These are phyloP conservation scores for Spathaspora sp. DNA, from an alignment of 805 yeast species.

Conservation along the genomic window DNA sequence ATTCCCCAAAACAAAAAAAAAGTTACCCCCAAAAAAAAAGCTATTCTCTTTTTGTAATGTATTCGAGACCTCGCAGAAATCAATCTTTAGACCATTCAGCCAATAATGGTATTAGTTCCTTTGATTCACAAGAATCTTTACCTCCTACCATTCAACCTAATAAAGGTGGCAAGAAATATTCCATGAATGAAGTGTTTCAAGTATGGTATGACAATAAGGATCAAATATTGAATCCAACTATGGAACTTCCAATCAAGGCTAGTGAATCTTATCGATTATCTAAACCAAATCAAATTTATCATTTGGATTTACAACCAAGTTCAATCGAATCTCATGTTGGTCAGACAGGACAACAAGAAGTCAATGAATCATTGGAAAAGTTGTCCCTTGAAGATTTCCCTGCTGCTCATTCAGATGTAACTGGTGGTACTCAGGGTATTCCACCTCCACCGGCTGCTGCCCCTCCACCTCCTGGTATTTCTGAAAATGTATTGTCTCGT, in stretches of 20 bases:
- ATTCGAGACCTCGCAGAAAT: slow-evolving; percentile 6
- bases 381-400: slow-evolving; percentile 6
- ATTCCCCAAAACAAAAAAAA: not conserved
- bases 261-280: slow-evolving; percentile 27
- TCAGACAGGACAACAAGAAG: not conserved
- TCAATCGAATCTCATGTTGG: not conserved
- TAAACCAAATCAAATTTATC: slow-evolving; percentile 32
- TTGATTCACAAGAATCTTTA: slow-evolving; percentile 1
- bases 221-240: slow-evolving; percentile 14
- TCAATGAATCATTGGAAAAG: slow-evolving; percentile 6
- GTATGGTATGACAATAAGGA: slow-evolving; percentile 43
- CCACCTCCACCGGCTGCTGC: slow-evolving; percentile 4
- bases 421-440: too few species aligned
- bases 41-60: not conserved
- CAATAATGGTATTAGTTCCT: not conserved
- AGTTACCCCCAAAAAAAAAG: not conserved
- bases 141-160: slow-evolving; percentile 29
- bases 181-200: slow-evolving; percentile 50
- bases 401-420: not conserved
- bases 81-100: slow-evolving; percentile 1
- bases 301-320: slow-evolving; percentile 26
- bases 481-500: slow-evolving; percentile 1
- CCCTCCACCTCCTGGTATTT: slow-evolving; percentile 20
- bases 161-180: slow-evolving; percentile 40
- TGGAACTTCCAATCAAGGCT: slow-evolving; percentile 9